Base-by-base conservation (phyloP, 1,284 basidiomycete genomes). In the Tylopilus sp. region DNA sequence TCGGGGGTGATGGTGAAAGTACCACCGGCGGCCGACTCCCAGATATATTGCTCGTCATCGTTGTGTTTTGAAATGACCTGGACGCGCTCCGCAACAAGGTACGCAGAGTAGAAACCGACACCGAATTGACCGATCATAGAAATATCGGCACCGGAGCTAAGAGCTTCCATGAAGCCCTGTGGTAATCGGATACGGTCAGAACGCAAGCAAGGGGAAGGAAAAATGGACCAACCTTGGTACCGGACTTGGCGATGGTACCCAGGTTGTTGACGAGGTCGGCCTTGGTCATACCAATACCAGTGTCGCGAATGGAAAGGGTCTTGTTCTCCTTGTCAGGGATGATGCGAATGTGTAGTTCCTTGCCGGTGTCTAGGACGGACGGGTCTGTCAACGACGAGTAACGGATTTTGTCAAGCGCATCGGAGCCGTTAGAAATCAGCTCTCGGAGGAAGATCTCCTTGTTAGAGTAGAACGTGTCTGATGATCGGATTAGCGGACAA, bases 41-140 rank as follows among this genome's bases (percentile, higher is more conserved):
- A 99, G 73, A 98, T 94, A 81, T 99, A 98, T 77, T 99, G 95
- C 77, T 99, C 96, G 72, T 99, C 95, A 67, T 99, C 96, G 70
- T 99, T 99, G 85, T 99, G 92, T 80, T 99, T 99, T 64, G 95
- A 95, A 76, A 97, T 90, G 69, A 99, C 90, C 76, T 97, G 93
- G 10, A 99, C 96, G 61, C 88, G 88, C 75, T 99, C 94, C 64
- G 96, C 94, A 60, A 98, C 94, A 64, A 99, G 91, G 83, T 99
- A 99, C 21, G 93, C 91, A 46, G 95, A 98, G 85, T 99, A 99
- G 88, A 99, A 99, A 79, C 95, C 93, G 74, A 97, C 95, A 93
- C 94, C 93, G 73, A 96, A 94, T 77, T 91, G 89, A 69, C 88
- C 88, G 60, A 89, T 89, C 86, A 89, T 89, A 57, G 91, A 94